Conservation (phyloP, 208 protist species). For the Crithidia sp. region DNA sequence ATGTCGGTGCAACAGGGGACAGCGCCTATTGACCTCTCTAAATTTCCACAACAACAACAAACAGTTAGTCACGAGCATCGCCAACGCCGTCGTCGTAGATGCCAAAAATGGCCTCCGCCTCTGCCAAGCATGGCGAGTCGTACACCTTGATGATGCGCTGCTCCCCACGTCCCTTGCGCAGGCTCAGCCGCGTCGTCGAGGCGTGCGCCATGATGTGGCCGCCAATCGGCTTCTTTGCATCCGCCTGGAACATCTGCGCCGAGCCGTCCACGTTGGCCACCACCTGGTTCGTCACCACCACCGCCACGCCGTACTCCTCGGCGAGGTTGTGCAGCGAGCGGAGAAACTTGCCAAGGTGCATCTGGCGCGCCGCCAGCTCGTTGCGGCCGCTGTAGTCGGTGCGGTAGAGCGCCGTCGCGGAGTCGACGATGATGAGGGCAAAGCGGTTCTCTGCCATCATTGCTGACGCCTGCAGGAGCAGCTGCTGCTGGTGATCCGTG, state of each 20-base stretch:
- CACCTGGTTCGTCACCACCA: slow-evolving; percentile 99
- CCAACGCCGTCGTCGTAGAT: slow-evolving; percentile 98
- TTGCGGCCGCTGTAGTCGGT: slow-evolving; percentile 99
- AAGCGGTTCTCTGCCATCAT: slow-evolving; percentile 99
- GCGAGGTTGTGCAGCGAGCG: slow-evolving; percentile 97
- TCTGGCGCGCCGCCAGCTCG: slow-evolving; percentile 98
- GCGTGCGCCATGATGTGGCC: slow-evolving; percentile 99
- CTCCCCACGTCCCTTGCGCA: slow-evolving; percentile 99
- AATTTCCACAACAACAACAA: too few relatives aligned
- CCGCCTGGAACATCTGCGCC: slow-evolving; percentile 95
- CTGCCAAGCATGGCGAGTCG: slow-evolving; percentile 99
- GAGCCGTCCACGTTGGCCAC: slow-evolving; percentile 98
- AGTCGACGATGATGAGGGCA: slow-evolving; percentile 99
- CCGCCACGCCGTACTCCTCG: slow-evolving; percentile 99
- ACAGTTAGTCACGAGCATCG: slow-evolving; percentile 93
- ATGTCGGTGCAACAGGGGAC: too few relatives aligned
- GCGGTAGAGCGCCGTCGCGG: slow-evolving; percentile 98
- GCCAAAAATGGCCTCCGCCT: slow-evolving; percentile 96
- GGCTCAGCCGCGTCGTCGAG: slow-evolving; percentile 98
- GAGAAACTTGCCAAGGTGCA: slow-evolving; percentile 99
- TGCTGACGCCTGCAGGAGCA: slow-evolving; percentile 96
- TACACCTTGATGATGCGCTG: slow-evolving; percentile 99
- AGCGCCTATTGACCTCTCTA: too few relatives aligned
- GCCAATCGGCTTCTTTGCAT: slow-evolving; percentile 99
- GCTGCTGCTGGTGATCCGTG: slow-evolving; percentile 98